Evolutionary conservation across 2,329 filamentous ascomycete genomes (phyloP).

Genomic region (Penicillium oxalicum): DNA sequence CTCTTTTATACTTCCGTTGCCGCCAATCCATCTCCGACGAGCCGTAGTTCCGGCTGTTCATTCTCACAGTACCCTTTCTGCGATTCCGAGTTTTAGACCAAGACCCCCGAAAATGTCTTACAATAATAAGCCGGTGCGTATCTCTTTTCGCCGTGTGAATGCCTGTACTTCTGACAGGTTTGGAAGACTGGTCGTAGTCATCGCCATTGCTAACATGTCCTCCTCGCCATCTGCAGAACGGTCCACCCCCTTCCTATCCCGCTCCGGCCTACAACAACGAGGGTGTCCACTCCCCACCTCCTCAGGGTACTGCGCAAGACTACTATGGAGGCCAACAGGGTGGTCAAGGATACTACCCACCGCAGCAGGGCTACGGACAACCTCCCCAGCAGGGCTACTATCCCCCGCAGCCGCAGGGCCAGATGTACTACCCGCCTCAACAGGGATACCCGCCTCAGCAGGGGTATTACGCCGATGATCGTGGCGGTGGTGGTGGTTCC

Average conservation of each 20-base stretch:
- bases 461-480: constrained; percentile 34
- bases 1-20: too few species aligned
- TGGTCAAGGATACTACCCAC: constrained; percentile 21
- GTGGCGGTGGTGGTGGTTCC: constrained; percentile 20
- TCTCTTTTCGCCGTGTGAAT: not conserved
- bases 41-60: constrained; percentile 1
- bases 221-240: constrained; percentile 17
- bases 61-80: not conserved
- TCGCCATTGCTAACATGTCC: not conserved
- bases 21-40: too few species aligned
- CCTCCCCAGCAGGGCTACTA: constrained; percentile 27
- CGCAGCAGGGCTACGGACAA: constrained; percentile 17
- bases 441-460: constrained; percentile 21
- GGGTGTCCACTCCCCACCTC: constrained; percentile 24
- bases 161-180: too few species aligned
- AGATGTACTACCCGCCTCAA: constrained; percentile 24
- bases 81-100: constrained; percentile 5
- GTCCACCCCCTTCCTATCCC: constrained; percentile 36
- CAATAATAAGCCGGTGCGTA: constrained; percentile 27
- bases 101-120: constrained; percentile 24
- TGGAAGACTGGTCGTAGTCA: not conserved
- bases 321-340: constrained; percentile 27
- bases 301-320: constrained; percentile 26
- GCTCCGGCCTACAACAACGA: constrained; percentile 30
- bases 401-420: constrained; percentile 25